Conservation (phyloP, 306 rosid genomes). For the Ormosia emarginata region DNA sequence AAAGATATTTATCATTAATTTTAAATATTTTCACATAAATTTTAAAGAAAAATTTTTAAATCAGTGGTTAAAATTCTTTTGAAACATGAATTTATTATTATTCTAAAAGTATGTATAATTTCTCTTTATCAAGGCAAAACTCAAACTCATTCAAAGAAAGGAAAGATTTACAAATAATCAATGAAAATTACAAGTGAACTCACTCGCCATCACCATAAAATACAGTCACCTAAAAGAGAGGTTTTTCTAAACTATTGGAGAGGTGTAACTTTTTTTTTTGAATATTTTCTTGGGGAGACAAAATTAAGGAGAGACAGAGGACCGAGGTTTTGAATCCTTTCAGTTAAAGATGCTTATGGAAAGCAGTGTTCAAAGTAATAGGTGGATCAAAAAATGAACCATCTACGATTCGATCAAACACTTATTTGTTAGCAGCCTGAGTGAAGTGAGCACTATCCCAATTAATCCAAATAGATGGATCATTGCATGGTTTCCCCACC, state of each 20-base stretch:
- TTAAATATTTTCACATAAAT: too few species aligned
- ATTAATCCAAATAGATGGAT: slow-evolving; percentile 54
- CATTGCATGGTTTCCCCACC: slow-evolving; percentile 52
- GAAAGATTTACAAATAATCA: too few species aligned
- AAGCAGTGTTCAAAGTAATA: slow-evolving; percentile 53
- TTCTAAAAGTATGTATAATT: too few species aligned
- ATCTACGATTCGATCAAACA: slow-evolving; percentile 47
- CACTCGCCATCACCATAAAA: background rate
- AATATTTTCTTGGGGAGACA: background rate
- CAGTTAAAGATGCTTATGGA: slow-evolving; percentile 29
- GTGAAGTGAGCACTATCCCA: slow-evolving; percentile 91
- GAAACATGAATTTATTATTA: too few species aligned
- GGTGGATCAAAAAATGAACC: slow-evolving; percentile 81
- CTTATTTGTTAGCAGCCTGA: slow-evolving; percentile 68
- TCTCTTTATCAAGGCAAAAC: too few species aligned
- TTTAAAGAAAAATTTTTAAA: too few species aligned
- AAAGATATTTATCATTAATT: too few species aligned
- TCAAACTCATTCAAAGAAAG: too few species aligned
- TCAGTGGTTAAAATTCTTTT: too few species aligned
- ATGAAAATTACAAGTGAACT: too few species aligned
- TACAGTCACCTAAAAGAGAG: too few species aligned
- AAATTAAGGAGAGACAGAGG: background rate
- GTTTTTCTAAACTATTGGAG: background rate
- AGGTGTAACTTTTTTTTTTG: background rate
- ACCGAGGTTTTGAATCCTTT: background rate